Evolutionary conservation across 2,329 filamentous ascomycete genomes (phyloP).

Genomic region (Fusarium annulatum): DNA sequence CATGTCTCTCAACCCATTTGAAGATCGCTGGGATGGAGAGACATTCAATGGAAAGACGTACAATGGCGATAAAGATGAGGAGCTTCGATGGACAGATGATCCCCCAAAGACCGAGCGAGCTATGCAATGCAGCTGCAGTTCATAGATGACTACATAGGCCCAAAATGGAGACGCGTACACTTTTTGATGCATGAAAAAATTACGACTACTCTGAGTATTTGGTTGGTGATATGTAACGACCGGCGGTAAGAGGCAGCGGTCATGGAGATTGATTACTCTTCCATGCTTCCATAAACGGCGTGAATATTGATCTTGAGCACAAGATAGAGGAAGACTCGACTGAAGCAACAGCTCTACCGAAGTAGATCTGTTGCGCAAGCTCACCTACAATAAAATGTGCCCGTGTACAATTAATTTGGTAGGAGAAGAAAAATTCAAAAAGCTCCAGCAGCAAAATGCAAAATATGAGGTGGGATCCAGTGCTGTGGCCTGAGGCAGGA

Average conservation of each 20-base stretch:
- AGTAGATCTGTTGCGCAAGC: slow-evolving; percentile 62
- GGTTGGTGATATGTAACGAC: slow-evolving; percentile 68
- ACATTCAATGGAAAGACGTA: slow-evolving; percentile 60
- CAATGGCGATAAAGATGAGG: slow-evolving; percentile 75
- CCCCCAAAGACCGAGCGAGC: slow-evolving; percentile 81
- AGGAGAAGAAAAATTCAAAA: slow-evolving; percentile 50
- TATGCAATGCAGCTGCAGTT: slow-evolving; percentile 96
- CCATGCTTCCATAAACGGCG: slow-evolving; percentile 79
- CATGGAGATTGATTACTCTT: slow-evolving; percentile 69
- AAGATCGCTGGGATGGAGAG: slow-evolving; percentile 76
- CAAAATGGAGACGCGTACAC: neutral
- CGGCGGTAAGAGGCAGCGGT: slow-evolving; percentile 78
- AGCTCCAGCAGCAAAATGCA: slow-evolving; percentile 35
- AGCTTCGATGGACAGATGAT: slow-evolving; percentile 85
- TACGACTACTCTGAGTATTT: slow-evolving; percentile 23
- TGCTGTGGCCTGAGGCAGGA: slow-evolving; percentile 53
- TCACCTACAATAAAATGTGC: slow-evolving; percentile 79
- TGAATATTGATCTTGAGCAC: slow-evolving; percentile 71
- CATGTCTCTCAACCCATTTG: slow-evolving; percentile 85
- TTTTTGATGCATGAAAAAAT: neutral
- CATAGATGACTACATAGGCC: slow-evolving; percentile 58
- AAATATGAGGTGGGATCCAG: slow-evolving; percentile 19
- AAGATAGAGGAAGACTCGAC: slow-evolving; percentile 79
- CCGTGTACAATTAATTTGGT: slow-evolving; percentile 70
- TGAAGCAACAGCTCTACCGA: slow-evolving; percentile 55